phyloP scores from a whole-genome alignment of 2,329 filamentous ascomycete genomes.

The Daldinia sp. region DNA sequence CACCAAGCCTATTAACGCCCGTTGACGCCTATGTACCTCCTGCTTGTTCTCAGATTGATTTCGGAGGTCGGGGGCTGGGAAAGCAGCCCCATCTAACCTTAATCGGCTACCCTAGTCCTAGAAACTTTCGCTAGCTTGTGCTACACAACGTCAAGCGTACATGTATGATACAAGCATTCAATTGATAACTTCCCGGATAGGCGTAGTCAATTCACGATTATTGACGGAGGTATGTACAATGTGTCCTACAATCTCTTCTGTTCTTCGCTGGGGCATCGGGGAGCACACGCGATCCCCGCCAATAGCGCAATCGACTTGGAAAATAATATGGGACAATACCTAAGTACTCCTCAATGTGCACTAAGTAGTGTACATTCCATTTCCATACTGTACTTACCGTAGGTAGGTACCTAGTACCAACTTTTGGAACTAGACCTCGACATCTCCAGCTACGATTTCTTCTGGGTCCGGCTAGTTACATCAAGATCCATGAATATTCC shows the following conservation, averaged over 20 bases:
- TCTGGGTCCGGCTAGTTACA: slow-evolving; percentile 28
- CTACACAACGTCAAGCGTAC: slow-evolving; percentile 27
- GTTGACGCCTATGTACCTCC: no score
- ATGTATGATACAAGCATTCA: slow-evolving; percentile 18
- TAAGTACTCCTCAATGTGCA: no score
- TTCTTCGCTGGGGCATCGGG: background rate
- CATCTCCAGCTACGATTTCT: slow-evolving; percentile 6
- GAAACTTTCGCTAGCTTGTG: slow-evolving; percentile 6
- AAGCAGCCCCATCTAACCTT: slow-evolving; percentile 23
- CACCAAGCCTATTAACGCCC: no score
- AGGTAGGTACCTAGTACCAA: no score
- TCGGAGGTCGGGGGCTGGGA: slow-evolving; percentile 33
- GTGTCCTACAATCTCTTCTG: background rate
- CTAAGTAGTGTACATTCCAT: no score
- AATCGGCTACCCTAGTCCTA: slow-evolving; percentile 18
- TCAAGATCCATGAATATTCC: slow-evolving; percentile 19
- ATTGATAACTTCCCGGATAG: slow-evolving; percentile 25
- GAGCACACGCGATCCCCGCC: background rate
- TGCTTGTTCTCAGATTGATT: slow-evolving; percentile 7
- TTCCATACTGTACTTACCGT: no score
- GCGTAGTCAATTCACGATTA: slow-evolving; percentile 13
- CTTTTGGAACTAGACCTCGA: background rate
- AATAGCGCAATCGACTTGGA: no score
- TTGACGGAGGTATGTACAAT: background rate
- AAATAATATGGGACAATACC: no score